Conservation (phyloP, 2,329 filamentous ascomycete genomes). For the Nemania sp. region DNA sequence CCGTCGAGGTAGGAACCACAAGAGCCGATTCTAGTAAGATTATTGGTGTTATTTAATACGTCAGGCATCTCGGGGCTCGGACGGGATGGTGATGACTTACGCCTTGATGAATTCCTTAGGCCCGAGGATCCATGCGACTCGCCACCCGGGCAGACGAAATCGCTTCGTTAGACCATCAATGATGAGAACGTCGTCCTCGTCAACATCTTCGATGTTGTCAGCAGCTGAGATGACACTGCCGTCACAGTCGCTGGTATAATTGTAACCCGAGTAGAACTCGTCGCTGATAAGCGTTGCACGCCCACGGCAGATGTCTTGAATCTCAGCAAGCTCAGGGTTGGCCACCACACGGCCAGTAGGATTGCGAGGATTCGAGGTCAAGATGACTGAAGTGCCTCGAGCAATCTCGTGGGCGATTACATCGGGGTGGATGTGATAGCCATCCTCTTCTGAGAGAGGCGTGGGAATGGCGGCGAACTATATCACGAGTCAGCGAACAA, state of each 20-base stretch:
- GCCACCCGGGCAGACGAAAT: slow-evolving; percentile 94
- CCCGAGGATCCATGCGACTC: slow-evolving; percentile 93
- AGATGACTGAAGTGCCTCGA: slow-evolving; percentile 82
- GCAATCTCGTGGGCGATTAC: slow-evolving; percentile 92
- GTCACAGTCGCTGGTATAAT: slow-evolving; percentile 91
- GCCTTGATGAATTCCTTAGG: slow-evolving; percentile 96
- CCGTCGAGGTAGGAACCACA: slow-evolving; percentile 95
- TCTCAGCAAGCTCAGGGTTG: slow-evolving; percentile 83
- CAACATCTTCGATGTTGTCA: slow-evolving; percentile 86
- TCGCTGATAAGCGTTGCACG: slow-evolving; percentile 92
- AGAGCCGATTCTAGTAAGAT: slow-evolving; percentile 67
- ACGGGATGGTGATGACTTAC: slow-evolving; percentile 43
- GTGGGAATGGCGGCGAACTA: slow-evolving; percentile 86
- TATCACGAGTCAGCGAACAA: neutral
- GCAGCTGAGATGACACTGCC: slow-evolving; percentile 87
- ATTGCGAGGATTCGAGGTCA: slow-evolving; percentile 95
- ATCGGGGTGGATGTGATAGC: slow-evolving; percentile 90
- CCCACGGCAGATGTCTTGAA: slow-evolving; percentile 90
- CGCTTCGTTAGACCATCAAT: slow-evolving; percentile 96
- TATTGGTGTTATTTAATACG: neutral
- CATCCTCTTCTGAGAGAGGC: slow-evolving; percentile 80
- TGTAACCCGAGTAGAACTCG: slow-evolving; percentile 96
- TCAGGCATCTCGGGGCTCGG: too few species aligned
- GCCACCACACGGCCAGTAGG: slow-evolving; percentile 87
- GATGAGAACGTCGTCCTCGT: slow-evolving; percentile 88